These are phyloP conservation scores for Striga hermonthica DNA, from an alignment of 305 asterid genomes.

Conservation along the genomic window DNA sequence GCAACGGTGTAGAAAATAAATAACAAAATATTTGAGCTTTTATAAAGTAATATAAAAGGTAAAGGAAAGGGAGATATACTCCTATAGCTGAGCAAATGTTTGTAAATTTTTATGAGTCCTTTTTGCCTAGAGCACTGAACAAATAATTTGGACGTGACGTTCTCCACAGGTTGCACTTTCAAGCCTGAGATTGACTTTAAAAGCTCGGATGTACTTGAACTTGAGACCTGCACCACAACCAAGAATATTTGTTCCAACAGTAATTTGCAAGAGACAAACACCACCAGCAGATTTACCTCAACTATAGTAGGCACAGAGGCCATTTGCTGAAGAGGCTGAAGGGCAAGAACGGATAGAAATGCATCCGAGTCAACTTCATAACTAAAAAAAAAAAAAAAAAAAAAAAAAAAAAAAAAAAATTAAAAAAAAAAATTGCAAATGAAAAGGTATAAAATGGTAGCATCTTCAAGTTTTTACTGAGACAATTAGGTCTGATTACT, in stretches of 20 bases:
- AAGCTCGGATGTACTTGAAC: conserved; percentile 82
- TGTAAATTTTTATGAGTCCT: conserved; percentile 92
- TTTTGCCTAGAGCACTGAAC: conserved; percentile 98
- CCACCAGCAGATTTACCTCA: conserved; percentile 53
- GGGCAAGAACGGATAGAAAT: conserved; percentile 92
- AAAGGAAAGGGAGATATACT: conserved; percentile 52
- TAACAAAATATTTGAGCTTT: conserved; percentile 13
- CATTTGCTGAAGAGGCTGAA: conserved; percentile 84
- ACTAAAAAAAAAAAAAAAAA: conserved; percentile 42
- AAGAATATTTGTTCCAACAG: conserved; percentile 20
- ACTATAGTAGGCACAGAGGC: conserved; percentile 80
- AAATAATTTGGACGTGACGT: conserved; percentile 85
- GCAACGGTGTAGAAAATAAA: conserved; percentile 27
- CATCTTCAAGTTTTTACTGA: neutral
- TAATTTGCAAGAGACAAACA: conserved; percentile 18
- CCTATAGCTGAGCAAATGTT: conserved; percentile 90
- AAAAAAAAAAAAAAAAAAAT: conserved; percentile 19
- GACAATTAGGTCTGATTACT: too few species aligned
- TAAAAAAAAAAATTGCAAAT: conserved; percentile 6
- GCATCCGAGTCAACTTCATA: conserved; percentile 97
- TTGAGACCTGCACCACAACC: conserved; percentile 68
- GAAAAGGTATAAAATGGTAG: neutral
- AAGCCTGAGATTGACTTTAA: conserved; percentile 84
- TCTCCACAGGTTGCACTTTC: conserved; percentile 87
- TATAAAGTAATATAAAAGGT: conserved; percentile 7